Conservation (phyloP, 129 eudicot species). For the Heracleum sosnowskyi region DNA sequence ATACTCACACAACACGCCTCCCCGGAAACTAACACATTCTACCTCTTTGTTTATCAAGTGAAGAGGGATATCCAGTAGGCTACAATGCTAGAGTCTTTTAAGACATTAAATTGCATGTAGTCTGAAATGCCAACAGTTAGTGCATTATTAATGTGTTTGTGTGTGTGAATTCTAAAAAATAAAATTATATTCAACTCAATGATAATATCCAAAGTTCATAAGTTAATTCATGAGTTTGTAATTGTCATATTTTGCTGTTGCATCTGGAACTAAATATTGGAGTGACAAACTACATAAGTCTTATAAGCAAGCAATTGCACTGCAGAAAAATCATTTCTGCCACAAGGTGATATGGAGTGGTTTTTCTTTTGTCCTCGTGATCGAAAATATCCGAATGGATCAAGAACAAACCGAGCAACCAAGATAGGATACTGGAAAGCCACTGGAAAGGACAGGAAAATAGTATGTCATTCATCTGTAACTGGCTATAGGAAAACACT, state of each 20-base stretch:
- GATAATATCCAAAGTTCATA: background rate
- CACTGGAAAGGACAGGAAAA: slow-evolving; percentile 76
- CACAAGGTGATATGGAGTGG: slow-evolving; percentile 80
- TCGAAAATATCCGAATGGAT: slow-evolving; percentile 76
- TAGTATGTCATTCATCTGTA: slow-evolving; percentile 47
- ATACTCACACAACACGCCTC: background rate
- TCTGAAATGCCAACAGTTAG: background rate
- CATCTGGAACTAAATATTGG: background rate
- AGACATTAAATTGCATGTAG: background rate
- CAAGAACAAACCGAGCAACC: slow-evolving; percentile 82
- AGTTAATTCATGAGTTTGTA: background rate
- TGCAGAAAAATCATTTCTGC: slow-evolving; percentile 86
- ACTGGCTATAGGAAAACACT: slow-evolving; percentile 69
- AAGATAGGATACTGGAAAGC: slow-evolving; percentile 86
- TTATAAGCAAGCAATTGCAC: slow-evolving; percentile 3
- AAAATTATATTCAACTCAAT: no score
- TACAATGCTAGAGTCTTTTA: background rate
- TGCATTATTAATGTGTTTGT: background rate
- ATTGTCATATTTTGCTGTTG: background rate
- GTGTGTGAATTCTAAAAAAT: background rate
- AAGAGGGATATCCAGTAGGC: background rate
- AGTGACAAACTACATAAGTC: no score
- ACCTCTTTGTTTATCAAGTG: background rate
- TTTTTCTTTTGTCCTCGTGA: slow-evolving; percentile 77
- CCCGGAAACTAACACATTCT: background rate